Conservation (phyloP, 495 filamentous ascomycete genomes). For the Hyphodiscus hymeniophilus region DNA sequence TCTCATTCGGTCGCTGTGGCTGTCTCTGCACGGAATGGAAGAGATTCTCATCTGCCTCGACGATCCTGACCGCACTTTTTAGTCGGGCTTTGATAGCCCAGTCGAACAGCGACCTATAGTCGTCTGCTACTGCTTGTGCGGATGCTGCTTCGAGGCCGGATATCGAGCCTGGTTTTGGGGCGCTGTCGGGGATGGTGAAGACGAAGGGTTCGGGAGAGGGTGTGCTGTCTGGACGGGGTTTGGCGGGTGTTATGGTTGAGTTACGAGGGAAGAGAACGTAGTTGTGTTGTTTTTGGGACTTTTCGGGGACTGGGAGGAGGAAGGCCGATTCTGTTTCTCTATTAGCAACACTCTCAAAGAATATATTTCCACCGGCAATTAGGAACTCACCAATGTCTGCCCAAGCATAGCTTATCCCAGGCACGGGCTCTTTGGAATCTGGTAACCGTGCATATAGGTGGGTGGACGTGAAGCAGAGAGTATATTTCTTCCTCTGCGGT, state of each 20-base stretch:
- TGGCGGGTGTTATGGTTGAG: slow-evolving; percentile 39
- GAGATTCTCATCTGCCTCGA: slow-evolving; percentile 60
- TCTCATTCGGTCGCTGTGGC: slow-evolving; percentile 80
- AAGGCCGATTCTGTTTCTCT: slow-evolving; percentile 55
- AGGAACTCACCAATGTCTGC: slow-evolving; percentile 66
- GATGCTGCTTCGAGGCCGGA: slow-evolving; percentile 32
- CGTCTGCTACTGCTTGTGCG: slow-evolving; percentile 46
- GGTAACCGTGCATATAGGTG: slow-evolving; percentile 63
- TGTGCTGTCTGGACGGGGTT: slow-evolving; percentile 24
- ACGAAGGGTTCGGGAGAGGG: slow-evolving; percentile 60
- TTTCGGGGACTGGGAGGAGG: slow-evolving; percentile 86
- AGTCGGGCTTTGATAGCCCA: slow-evolving; percentile 56
- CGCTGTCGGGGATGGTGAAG: slow-evolving; percentile 70
- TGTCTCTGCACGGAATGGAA: slow-evolving; percentile 74
- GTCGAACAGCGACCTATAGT: slow-evolving; percentile 53
- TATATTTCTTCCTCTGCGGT: slow-evolving; percentile 91
- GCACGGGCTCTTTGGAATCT: slow-evolving; percentile 55
- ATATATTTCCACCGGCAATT: too few species aligned
- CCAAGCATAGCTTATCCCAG: slow-evolving; percentile 57
- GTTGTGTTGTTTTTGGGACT: slow-evolving; percentile 78
- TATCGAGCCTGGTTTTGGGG: slow-evolving; percentile 55
- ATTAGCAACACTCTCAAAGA: slow-evolving; percentile 23
- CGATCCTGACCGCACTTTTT: slow-evolving; percentile 41
- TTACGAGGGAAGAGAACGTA: slow-evolving; percentile 77
- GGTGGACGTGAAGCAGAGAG: slow-evolving; percentile 58